phyloP scores from a whole-genome alignment of 495 filamentous ascomycete genomes.

The Hypoxylon lienhwacheense region DNA sequence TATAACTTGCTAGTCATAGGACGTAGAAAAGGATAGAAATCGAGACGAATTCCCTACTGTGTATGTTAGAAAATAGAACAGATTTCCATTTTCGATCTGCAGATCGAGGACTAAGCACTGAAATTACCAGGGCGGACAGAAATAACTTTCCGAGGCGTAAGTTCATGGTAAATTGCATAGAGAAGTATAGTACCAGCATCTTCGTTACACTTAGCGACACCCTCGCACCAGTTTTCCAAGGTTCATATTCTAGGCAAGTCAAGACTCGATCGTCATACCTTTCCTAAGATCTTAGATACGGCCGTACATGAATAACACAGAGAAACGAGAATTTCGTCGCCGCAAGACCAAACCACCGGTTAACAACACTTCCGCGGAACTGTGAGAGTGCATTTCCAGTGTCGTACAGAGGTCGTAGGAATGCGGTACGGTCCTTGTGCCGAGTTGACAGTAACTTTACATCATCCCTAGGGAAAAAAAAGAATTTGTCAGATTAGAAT shows the following conservation, averaged over 20 bases:
- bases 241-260: conserved; percentile 26
- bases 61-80: too few relatives aligned
- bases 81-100: not conserved
- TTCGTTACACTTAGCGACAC: conserved; percentile 19
- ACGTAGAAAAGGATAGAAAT: too few relatives aligned
- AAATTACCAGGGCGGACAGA: too few relatives aligned
- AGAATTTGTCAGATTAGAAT: too few relatives aligned
- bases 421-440: not conserved
- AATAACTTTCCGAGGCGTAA: not conserved
- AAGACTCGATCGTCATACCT: conserved; percentile 31
- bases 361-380: conserved; percentile 1
- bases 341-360: conserved; percentile 14
- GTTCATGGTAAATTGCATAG: too few relatives aligned
- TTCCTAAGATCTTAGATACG: conserved; percentile 27
- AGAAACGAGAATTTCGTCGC: conserved; percentile 5
- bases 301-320: conserved; percentile 26
- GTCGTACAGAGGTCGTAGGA: conserved; percentile 13
- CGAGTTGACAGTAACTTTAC: conserved; percentile 1
- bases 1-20: conserved; percentile 14
- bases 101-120: not conserved
- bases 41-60: not conserved
- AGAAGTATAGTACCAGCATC: too few relatives aligned
- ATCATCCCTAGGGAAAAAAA: not conserved
- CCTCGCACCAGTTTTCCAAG: conserved; percentile 25
- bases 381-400: conserved; percentile 8